Evolutionary conservation across 2,329 filamentous ascomycete genomes (phyloP).

Genomic region (Sphaerulina populicola): DNA sequence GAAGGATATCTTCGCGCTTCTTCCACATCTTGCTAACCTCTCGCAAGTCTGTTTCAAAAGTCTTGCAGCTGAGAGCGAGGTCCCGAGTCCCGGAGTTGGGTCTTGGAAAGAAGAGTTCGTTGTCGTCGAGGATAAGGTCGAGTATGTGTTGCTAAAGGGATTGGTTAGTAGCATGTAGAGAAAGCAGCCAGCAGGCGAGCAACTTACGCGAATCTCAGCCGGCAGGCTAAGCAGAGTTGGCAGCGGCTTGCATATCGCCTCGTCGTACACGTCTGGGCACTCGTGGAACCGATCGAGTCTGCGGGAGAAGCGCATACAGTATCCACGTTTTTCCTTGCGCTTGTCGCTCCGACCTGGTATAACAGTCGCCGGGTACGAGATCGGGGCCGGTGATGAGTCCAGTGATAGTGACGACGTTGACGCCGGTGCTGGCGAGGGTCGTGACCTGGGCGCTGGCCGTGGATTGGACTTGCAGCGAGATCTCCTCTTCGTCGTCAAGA

Average conservation of each 20-base stretch:
- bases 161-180: background rate
- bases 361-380: background rate
- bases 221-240: conserved; percentile 12
- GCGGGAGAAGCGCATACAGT: conserved; percentile 10
- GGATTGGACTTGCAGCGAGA: background rate
- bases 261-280: conserved; percentile 4
- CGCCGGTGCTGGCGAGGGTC: background rate
- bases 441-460: background rate
- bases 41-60: conserved; percentile 7
- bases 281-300: conserved; percentile 10
- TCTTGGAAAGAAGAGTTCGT: conserved; percentile 8
- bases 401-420: background rate
- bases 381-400: background rate
- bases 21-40: conserved; percentile 11
- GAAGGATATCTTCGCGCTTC: background rate
- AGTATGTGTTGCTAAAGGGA: conserved; percentile 8
- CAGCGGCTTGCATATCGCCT: background rate
- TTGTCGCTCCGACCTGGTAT: conserved; percentile 2
- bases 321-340: conserved; percentile 6
- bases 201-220: conserved; percentile 7
- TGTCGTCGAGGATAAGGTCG: conserved; percentile 10
- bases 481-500: background rate
- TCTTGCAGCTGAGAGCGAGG: conserved; percentile 11
- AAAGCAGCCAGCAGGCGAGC: background rate
- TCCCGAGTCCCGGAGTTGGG: conserved; percentile 4